phyloP scores from a whole-genome alignment of 164 flowering plant genomes.

The grape (Vitis vinifera) region ASM3070453v1 NC_081808.1:12367501-12368000 shows the following conservation, averaged over 20 bases:
- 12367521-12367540: conserved; percentile 67
- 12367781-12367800: too few relatives aligned
- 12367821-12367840: neutral
- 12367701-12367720: conserved; percentile 7
- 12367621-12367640: conserved; percentile 99
- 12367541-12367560: conserved; percentile 82
- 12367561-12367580: conserved; percentile 60
- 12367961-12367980: too few relatives aligned
- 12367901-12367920: too few relatives aligned
- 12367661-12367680: conserved; percentile 53
- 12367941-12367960: too few relatives aligned
- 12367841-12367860: too few relatives aligned
- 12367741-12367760: conserved; percentile 13
- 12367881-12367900: too few relatives aligned
- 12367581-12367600: conserved; percentile 82
- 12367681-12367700: conserved; percentile 24
- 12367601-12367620: conserved; percentile 94
- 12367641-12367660: conserved; percentile 94
- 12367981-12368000: too few relatives aligned
- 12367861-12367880: too few relatives aligned
- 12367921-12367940: too few relatives aligned
- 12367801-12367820: too few relatives aligned
- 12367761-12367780: conserved; percentile 2
- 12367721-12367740: neutral
- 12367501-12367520: conserved; percentile 73